Evolutionary conservation across 768 basidiomycete genomes (phyloP).

Genomic region (Hygrocybe coccinea): DNA sequence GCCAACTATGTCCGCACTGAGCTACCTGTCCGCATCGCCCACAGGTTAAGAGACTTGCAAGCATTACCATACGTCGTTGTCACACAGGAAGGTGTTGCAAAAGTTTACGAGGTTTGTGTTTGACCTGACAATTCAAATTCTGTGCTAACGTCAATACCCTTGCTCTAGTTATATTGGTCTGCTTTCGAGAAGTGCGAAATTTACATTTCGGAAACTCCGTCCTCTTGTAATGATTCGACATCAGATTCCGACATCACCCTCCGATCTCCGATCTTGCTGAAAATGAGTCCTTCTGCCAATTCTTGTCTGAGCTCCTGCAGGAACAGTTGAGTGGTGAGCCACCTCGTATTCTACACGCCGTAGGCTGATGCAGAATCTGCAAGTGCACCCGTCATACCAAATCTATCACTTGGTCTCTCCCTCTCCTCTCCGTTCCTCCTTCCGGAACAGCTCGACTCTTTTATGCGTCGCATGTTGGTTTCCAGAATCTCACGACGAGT

Average conservation of each 20-base stretch:
- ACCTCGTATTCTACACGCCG: slow-evolving; percentile 5
- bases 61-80: slow-evolving; percentile 82
- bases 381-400: slow-evolving; percentile 77
- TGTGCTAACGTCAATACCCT: not conserved
- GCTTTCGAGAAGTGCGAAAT: slow-evolving; percentile 73
- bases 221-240: slow-evolving; percentile 8
- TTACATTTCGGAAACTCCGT: slow-evolving; percentile 48
- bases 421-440: slow-evolving; percentile 76
- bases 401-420: slow-evolving; percentile 74
- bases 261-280: slow-evolving; percentile 65
- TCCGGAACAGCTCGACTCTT: slow-evolving; percentile 75
- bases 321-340: slow-evolving; percentile 58
- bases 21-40: slow-evolving; percentile 81
- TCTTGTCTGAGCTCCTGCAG: slow-evolving; percentile 56
- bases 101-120: slow-evolving; percentile 71
- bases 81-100: slow-evolving; percentile 75
- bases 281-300: slow-evolving; percentile 74
- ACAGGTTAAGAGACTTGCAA: slow-evolving; percentile 83
- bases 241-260: slow-evolving; percentile 70
- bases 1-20: slow-evolving; percentile 90
- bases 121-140: not conserved
- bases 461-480: slow-evolving; percentile 87
- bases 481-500: slow-evolving; percentile 88
- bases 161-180: slow-evolving; percentile 71
- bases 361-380: slow-evolving; percentile 4